These are phyloP conservation scores for Acorus calamus DNA, from an alignment of 106 monocot species.

Conservation along the genomic window DNA sequence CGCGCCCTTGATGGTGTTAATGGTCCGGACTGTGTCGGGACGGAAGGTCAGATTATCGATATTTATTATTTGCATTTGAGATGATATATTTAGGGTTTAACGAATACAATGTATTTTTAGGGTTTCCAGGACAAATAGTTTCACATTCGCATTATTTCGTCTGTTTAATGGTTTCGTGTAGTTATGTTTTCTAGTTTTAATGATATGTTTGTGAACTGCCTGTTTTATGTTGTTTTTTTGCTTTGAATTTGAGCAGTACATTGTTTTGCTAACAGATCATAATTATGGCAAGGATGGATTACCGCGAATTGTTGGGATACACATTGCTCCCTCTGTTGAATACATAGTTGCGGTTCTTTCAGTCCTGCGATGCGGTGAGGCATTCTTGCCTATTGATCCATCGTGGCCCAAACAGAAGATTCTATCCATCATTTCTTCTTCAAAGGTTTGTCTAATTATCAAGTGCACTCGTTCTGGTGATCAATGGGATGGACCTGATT, in stretches of 20 bases:
- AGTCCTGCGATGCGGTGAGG: constrained; percentile 67
- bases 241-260: too few species aligned
- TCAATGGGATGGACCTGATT: constrained; percentile 11
- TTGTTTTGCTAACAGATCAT: too few species aligned
- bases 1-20: constrained; percentile 38
- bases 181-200: background rate
- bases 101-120: too few species aligned
- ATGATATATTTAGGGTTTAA: too few species aligned
- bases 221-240: too few species aligned
- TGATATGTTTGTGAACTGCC: too few species aligned
- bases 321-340: constrained; percentile 69
- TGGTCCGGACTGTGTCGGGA: constrained; percentile 11
- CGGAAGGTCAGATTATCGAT: constrained; percentile 12
- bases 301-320: constrained; percentile 60
- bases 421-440: constrained; percentile 36
- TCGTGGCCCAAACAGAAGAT: constrained; percentile 74
- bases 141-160: background rate
- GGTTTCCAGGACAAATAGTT: background rate
- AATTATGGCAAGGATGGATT: background rate
- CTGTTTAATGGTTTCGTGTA: background rate
- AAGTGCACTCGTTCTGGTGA: constrained; percentile 1
- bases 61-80: too few species aligned
- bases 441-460: constrained; percentile 37
- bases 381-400: constrained; percentile 87
- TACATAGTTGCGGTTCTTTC: constrained; percentile 70